Conservation (phyloP, 495 filamentous ascomycete species). For the Penicillium coffeae region DNA sequence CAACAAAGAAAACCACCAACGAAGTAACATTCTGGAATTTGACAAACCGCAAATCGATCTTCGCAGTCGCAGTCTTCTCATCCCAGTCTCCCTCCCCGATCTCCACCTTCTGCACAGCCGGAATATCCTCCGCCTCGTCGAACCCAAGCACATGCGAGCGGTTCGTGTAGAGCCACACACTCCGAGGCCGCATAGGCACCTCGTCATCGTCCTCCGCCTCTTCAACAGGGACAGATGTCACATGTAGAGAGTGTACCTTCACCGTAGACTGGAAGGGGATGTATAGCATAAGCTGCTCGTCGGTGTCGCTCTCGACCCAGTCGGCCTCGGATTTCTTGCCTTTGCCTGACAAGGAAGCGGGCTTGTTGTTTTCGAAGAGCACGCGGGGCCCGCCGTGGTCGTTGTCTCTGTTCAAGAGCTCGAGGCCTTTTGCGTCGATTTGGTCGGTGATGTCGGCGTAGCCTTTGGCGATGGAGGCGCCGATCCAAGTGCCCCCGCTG, state of each 20-base stretch:
- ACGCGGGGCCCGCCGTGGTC: slow-evolving; percentile 62
- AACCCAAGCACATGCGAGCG: slow-evolving; percentile 85
- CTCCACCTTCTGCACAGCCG: slow-evolving; percentile 70
- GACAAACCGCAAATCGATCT: slow-evolving; percentile 80
- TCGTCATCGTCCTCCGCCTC: slow-evolving; percentile 65
- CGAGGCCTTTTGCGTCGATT: slow-evolving; percentile 73
- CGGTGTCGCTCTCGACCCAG: slow-evolving; percentile 99
- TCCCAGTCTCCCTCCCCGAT: slow-evolving; percentile 82
- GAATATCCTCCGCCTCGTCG: slow-evolving; percentile 86
- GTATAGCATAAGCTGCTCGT: slow-evolving; percentile 94
- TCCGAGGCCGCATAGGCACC: slow-evolving; percentile 78
- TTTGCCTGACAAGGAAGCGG: slow-evolving; percentile 56
- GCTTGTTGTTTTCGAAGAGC: slow-evolving; percentile 69
- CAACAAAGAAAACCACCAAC: slow-evolving; percentile 82
- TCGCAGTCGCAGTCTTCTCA: slow-evolving; percentile 74
- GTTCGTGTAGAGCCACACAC: slow-evolving; percentile 79
- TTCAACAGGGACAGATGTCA: slow-evolving; percentile 72
- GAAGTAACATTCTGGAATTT: slow-evolving; percentile 93
- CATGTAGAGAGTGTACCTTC: slow-evolving; percentile 86
- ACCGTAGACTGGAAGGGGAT: slow-evolving; percentile 83
- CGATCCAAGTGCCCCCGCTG: slow-evolving; percentile 59
- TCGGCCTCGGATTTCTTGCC: slow-evolving; percentile 61
- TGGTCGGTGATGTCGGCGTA: slow-evolving; percentile 81
- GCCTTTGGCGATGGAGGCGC: slow-evolving; percentile 68
- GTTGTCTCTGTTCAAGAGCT: slow-evolving; percentile 80